A percentile compares a stretch with the other conserved stretches of the same genome.
Conservation (phyloP, 352 stramenopile genomes). For the Globisporangium yorkense region DNA sequence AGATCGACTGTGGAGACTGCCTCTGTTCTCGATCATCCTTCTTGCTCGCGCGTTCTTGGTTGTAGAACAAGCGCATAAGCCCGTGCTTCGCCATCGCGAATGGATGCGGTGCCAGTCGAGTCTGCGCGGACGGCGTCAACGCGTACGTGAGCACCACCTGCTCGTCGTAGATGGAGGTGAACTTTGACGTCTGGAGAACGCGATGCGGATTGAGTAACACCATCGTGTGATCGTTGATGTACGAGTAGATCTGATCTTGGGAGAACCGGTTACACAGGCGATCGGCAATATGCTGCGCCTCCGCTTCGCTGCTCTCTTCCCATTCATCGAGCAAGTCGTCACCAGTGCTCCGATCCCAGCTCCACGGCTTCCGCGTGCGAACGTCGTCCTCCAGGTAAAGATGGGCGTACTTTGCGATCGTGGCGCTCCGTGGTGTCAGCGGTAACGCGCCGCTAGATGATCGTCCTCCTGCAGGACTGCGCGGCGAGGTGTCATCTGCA, state of each 20-base stretch:
- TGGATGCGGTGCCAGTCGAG: constrained; percentile 47
- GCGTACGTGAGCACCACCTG: constrained; percentile 64
- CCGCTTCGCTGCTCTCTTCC: neutral
- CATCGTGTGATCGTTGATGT: constrained; percentile 54
- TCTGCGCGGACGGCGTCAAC: constrained; percentile 32
- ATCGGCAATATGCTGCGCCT: constrained; percentile 7
- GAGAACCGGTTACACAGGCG: constrained; percentile 33
- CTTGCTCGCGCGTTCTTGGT: constrained; percentile 1
- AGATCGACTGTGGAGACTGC: constrained; percentile 21
- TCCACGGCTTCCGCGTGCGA: constrained; percentile 50
- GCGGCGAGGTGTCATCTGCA: neutral
- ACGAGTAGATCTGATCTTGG: constrained; percentile 52
- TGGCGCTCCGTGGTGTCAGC: constrained; percentile 60
- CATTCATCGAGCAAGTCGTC: constrained; percentile 34
- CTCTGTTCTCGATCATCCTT: constrained; percentile 1
- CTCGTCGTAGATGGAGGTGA: constrained; percentile 83
- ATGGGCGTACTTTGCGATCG: constrained; percentile 73
- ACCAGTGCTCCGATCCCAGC: constrained; percentile 27
- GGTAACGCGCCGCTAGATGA: constrained; percentile 2
- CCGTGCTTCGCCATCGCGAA: constrained; percentile 72
- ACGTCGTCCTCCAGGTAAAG: constrained; percentile 65
- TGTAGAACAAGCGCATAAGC: constrained; percentile 40
- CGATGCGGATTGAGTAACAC: constrained; percentile 68
- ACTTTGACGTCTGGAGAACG: constrained; percentile 62
- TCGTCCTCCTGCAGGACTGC: neutral